phyloP scores from a whole-genome alignment of 2,329 filamentous ascomycete species.

The Hawksworthiomyces lignivorus region DNA sequence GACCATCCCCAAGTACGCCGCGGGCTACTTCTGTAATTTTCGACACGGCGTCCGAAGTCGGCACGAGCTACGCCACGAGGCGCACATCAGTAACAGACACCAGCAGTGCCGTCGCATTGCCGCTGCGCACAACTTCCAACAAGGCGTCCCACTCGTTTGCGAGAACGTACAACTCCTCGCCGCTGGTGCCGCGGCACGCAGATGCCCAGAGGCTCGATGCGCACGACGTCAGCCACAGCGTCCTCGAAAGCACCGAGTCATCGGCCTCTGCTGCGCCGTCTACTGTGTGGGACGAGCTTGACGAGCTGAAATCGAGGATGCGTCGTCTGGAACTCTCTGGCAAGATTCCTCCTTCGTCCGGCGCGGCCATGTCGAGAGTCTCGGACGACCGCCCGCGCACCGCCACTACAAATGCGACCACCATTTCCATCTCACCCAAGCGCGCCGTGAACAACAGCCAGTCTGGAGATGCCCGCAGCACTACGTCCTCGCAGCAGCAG shows the following conservation, averaged over 20 bases:
- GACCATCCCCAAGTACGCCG: slow-evolving; percentile 40
- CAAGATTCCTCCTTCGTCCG: slow-evolving; percentile 75
- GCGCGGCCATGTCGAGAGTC: slow-evolving; percentile 65
- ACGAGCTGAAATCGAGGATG: slow-evolving; percentile 90
- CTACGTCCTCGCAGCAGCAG: slow-evolving; percentile 39
- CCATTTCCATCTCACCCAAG: slow-evolving; percentile 83
- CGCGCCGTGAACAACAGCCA: slow-evolving; percentile 46
- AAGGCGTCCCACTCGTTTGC: slow-evolving; percentile 34
- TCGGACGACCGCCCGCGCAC: slow-evolving; percentile 80
- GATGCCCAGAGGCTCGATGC: slow-evolving; percentile 30
- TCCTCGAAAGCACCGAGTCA: slow-evolving; percentile 68
- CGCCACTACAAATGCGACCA: slow-evolving; percentile 84
- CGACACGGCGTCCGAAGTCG: slow-evolving; percentile 28
- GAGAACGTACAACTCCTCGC: slow-evolving; percentile 51
- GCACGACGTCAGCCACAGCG: slow-evolving; percentile 33
- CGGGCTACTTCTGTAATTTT: slow-evolving; percentile 41
- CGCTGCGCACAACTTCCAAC: slow-evolving; percentile 36
- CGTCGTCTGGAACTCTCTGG: slow-evolving; percentile 83
- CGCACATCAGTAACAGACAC: slow-evolving; percentile 43
- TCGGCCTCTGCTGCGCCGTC: slow-evolving; percentile 82
- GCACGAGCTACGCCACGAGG: slow-evolving; percentile 25
- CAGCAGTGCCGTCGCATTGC: slow-evolving; percentile 25
- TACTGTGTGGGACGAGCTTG: slow-evolving; percentile 95
- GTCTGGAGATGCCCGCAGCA: slow-evolving; percentile 36
- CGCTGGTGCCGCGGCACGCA: slow-evolving; percentile 41